Evolutionary conservation across 805 yeast genomes (phyloP).

Genomic region (Lachancea quebecensis): DNA sequence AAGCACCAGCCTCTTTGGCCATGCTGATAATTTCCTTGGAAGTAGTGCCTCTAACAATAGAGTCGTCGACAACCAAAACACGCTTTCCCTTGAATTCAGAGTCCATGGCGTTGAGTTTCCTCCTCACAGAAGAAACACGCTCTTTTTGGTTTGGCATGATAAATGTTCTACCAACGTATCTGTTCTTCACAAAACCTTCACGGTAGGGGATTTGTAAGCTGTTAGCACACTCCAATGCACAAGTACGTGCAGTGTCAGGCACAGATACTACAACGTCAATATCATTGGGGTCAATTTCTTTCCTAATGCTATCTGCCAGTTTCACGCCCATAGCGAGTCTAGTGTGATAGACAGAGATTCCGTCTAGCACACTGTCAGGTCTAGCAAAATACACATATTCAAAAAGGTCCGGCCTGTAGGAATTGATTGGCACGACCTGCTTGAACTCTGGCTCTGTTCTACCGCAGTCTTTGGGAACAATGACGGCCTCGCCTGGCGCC

Average conservation of each 20-base stretch:
- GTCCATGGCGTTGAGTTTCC: constrained; percentile 94
- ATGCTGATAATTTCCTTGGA: constrained; percentile 91
- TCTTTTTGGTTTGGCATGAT: constrained; percentile 98
- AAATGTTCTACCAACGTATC: constrained; percentile 96
- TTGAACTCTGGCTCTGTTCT: constrained; percentile 59
- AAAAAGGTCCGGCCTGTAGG: constrained; percentile 91
- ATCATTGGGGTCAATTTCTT: constrained; percentile 41
- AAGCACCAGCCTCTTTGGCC: constrained; percentile 99
- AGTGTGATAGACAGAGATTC: constrained; percentile 90
- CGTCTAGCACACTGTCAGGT: constrained; percentile 93
- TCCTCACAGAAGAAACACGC: constrained; percentile 86
- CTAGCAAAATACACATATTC: constrained; percentile 98
- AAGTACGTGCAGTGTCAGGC: constrained; percentile 96
- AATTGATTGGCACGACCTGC: constrained; percentile 72
- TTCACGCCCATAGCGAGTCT: constrained; percentile 91
- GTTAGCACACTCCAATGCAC: constrained; percentile 89
- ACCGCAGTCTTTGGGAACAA: constrained; percentile 70
- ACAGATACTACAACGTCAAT: constrained; percentile 97
- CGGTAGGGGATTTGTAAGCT: constrained; percentile 75
- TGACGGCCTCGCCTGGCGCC: constrained; percentile 93
- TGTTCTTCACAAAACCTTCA: constrained; percentile 94
- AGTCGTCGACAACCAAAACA: constrained; percentile 90
- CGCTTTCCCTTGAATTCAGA: constrained; percentile 79
- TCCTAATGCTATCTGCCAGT: constrained; percentile 65
- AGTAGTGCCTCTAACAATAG: constrained; percentile 96